phyloP scores from a whole-genome alignment of 1,284 basidiomycete species.

The Tetrapyrgos nigripes region DNA sequence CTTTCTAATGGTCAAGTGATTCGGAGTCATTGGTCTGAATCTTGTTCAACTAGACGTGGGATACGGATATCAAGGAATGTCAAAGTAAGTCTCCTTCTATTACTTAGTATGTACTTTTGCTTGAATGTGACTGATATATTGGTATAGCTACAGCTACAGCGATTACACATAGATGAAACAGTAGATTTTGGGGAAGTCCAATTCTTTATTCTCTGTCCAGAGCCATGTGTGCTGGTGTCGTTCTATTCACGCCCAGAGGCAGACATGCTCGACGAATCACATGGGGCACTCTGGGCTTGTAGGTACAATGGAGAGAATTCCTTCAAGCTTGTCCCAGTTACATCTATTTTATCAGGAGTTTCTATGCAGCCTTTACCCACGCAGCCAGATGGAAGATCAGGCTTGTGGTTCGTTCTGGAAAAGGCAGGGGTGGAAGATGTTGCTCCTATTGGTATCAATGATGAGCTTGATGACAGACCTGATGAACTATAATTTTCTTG shows the following conservation, averaged over 20 bases:
- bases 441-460: too few relatives aligned
- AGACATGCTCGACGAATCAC: conserved; percentile 20
- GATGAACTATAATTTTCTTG: too few relatives aligned
- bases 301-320: conserved; percentile 18
- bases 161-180: conserved; percentile 10
- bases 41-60: too few relatives aligned
- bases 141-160: too few relatives aligned
- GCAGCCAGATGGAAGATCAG: conserved; percentile 8
- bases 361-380: too few relatives aligned
- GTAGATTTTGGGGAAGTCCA: conserved; percentile 27
- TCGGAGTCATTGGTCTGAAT: too few relatives aligned
- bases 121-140: too few relatives aligned
- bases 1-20: too few relatives aligned
- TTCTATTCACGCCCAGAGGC: conserved; percentile 23
- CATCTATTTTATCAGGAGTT: conserved; percentile 30
- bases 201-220: conserved; percentile 28
- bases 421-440: conserved; percentile 27
- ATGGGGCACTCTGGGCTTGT: conserved; percentile 27
- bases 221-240: conserved; percentile 25
- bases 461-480: too few relatives aligned
- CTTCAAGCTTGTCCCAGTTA: conserved; percentile 23
- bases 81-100: conserved; percentile 28
- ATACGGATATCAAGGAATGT: conserved; percentile 28
- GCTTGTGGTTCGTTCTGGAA: conserved; percentile 29
- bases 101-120: too few relatives aligned